Evolutionary conservation across 306 rosid genomes (phyloP), one percentile per base, ranked within the genome.

Genomic region (Malus fusca): DNA sequence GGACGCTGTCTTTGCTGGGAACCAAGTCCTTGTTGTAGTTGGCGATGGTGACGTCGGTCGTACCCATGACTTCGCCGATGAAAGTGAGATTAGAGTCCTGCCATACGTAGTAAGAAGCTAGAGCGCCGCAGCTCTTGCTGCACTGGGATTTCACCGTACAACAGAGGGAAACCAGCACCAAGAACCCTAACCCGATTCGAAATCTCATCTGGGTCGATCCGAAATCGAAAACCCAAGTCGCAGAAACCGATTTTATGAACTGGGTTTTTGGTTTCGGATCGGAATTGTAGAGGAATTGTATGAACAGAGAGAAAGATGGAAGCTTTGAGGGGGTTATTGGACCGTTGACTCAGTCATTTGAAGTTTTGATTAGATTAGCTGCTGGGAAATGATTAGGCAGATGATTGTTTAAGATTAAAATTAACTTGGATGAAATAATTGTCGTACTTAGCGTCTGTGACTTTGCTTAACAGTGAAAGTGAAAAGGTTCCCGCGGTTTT

Each of bases 71-170:
- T 8, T 11, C 0, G 1, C 83, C 26, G 21, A 88, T 40, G 8
- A 48, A 23, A 4, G 26, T 1, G 1, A 92, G 26, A n/a, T 5
- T 0, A 26, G 84, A 6, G 0, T 2, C 5, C 3, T 11, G 7
- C 77, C 18, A 14, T 2, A 84, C 51, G 51, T 52, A 79, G 77
- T 85, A 88, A 2, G 96, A 93, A 73, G 89, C 98, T 56, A 89
- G 64, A 77, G 98, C 98, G 13, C 33, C 83, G 81, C 98, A 93
- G 15, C 78, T 79, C 43, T 70, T 74, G 8, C 78, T 48, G 78
- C 97, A 93, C 31, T 73, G 77, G 8, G 98, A 79, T 78, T 87
- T 85, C 6, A 79, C 92, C 6, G 30, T 74, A 60, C 61, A 56
- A 68, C 71, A 70, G 11, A 79, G 68, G 37, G 64, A 77, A 26